phyloP scores from a whole-genome alignment of 169 alveolate genomes.

The Eimeria sp. region DNA sequence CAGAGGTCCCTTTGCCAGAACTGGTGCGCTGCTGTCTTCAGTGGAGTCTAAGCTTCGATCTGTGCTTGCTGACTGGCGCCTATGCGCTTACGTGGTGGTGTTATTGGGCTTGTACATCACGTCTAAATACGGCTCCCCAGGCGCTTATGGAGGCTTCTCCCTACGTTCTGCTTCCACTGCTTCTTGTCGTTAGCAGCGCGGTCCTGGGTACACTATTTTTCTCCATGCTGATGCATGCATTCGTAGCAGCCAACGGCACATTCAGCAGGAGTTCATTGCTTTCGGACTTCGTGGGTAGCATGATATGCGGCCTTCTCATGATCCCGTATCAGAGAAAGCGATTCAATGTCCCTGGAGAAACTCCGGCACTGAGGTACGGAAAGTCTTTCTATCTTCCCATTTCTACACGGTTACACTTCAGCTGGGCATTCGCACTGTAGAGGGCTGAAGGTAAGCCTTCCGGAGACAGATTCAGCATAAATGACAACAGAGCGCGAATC shows the following conservation, averaged over 20 bases:
- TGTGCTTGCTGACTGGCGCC: constrained; percentile 4
- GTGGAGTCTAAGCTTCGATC: constrained; percentile 21
- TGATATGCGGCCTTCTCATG: constrained; percentile 68
- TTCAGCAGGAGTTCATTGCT: constrained; percentile 42
- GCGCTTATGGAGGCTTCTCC: constrained; percentile 61
- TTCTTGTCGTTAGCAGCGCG: constrained; percentile 53
- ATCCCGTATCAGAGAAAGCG: constrained; percentile 78
- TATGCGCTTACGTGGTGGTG: constrained; percentile 59
- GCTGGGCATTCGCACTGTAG: neutral
- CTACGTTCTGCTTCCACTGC: constrained; percentile 45
- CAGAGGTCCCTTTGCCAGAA: neutral
- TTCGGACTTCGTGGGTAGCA: constrained; percentile 54
- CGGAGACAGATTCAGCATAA: neutral
- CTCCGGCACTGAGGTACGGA: constrained; percentile 69
- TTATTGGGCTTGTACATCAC: constrained; percentile 55
- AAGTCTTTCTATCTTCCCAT: neutral
- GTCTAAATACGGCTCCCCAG: constrained; percentile 53
- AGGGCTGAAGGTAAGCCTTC: neutral
- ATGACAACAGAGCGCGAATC: neutral
- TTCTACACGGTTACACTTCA: neutral
- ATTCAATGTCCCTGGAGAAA: constrained; percentile 59
- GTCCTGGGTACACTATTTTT: constrained; percentile 59
- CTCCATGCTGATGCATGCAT: constrained; percentile 75
- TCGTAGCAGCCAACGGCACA: constrained; percentile 81
- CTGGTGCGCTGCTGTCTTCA: constrained; percentile 11